These are phyloP conservation scores for Colletotrichum abscissum DNA, from an alignment of 2,329 filamentous ascomycete genomes.

Conservation along the genomic window DNA sequence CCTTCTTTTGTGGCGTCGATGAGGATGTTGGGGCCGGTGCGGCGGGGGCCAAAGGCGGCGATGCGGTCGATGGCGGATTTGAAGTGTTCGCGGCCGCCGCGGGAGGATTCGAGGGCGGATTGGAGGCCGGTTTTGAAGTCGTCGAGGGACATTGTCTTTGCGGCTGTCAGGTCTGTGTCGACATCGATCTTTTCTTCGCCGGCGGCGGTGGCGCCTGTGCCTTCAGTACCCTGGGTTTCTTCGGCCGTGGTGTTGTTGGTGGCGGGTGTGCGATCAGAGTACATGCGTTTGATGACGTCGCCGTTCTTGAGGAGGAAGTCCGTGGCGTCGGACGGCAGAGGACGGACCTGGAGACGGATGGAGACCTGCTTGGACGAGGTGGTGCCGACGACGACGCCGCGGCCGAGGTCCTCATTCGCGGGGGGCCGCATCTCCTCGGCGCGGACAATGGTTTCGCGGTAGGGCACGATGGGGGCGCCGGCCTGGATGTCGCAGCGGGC, in stretches of 20 bases:
- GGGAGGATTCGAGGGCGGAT: slow-evolving; percentile 75
- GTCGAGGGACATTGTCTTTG: slow-evolving; percentile 72
- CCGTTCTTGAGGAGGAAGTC: slow-evolving; percentile 87
- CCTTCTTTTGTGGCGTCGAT: slow-evolving; percentile 82
- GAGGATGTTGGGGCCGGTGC: slow-evolving; percentile 88
- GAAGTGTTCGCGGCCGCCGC: slow-evolving; percentile 79
- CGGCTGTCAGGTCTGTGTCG: slow-evolving; percentile 67
- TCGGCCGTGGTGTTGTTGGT: slow-evolving; percentile 47
- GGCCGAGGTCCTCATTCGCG: slow-evolving; percentile 84
- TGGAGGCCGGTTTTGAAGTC: slow-evolving; percentile 84
- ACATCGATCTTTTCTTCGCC: slow-evolving; percentile 53
- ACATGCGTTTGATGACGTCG: slow-evolving; percentile 81
- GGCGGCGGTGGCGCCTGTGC: slow-evolving; percentile 23
- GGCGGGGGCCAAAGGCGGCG: slow-evolving; percentile 87
- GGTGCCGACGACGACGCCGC: slow-evolving; percentile 79
- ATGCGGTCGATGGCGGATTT: slow-evolving; percentile 82
- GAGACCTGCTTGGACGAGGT: slow-evolving; percentile 90
- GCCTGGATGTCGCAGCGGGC: slow-evolving; percentile 95
- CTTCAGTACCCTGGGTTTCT: background rate
- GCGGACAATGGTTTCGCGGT: slow-evolving; percentile 89
- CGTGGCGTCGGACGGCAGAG: slow-evolving; percentile 81
- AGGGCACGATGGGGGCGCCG: slow-evolving; percentile 94
- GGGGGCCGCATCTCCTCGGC: slow-evolving; percentile 93
- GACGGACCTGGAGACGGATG: slow-evolving; percentile 80
- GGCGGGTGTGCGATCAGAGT: slow-evolving; percentile 71